phyloP scores from a whole-genome alignment of 164 flowering plant species.

The Cinnamomum micranthum region DNA sequence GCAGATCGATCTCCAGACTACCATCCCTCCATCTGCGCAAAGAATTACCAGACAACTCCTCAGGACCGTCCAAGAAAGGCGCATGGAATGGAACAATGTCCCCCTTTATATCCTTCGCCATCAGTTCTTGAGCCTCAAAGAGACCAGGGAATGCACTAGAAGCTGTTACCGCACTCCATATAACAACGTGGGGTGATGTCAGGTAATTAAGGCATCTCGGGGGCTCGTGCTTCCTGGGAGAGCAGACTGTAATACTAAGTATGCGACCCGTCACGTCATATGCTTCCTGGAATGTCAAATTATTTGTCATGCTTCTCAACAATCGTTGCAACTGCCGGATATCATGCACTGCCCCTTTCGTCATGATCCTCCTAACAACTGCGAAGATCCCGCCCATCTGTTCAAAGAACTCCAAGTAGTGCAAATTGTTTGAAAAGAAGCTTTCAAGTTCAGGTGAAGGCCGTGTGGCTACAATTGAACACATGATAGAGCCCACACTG shows the following conservation, averaged over 20 bases:
- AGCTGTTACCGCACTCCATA: conserved; percentile 99
- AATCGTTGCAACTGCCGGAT: conserved; percentile 80
- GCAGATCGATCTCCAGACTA: conserved; percentile 93
- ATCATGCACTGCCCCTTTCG: conserved; percentile 88
- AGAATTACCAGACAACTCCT: conserved; percentile 48
- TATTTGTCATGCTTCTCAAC: conserved; percentile 77
- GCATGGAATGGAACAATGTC: conserved; percentile 96
- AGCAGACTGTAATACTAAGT: conserved; percentile 93
- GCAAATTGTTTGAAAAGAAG: conserved; percentile 91
- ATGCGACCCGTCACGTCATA: conserved; percentile 97
- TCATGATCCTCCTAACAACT: conserved; percentile 77
- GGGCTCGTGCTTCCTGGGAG: conserved; percentile 97
- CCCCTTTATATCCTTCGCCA: conserved; percentile 96
- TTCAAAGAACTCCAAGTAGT: conserved; percentile 77
- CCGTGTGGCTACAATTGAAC: conserved; percentile 83
- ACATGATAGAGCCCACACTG: conserved; percentile 92
- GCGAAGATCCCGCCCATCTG: conserved; percentile 91
- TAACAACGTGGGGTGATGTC: conserved; percentile 97
- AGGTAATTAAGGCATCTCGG: conserved; percentile 95
- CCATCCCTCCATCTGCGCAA: conserved; percentile 97
- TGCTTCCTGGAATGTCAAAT: conserved; percentile 96
- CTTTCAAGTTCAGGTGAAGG: conserved; percentile 97
- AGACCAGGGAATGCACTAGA: conserved; percentile 99
- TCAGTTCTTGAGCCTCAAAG: conserved; percentile 96
- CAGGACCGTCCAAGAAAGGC: conserved; percentile 79